Base-by-base conservation (phyloP, 2,329 filamentous ascomycete species). In the Apiospora hydei region DNA sequence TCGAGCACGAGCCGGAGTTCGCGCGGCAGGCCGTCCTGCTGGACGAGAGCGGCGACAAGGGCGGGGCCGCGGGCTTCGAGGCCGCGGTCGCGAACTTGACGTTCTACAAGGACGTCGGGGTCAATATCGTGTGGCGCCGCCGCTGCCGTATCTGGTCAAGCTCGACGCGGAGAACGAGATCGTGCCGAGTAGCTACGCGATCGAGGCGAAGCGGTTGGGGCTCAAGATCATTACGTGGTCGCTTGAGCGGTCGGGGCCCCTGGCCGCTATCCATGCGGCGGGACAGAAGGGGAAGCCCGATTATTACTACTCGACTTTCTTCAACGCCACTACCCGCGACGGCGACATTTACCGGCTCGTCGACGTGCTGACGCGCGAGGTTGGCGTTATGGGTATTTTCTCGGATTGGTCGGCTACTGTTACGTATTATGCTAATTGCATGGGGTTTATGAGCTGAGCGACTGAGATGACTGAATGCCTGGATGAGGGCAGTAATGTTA, bases 401-500 rank as follows among this genome's bases (percentile, higher is more conserved):
- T 87, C 88, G 4, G 92, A 94, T 79, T 94, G 92, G 92, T 88
- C 88, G 21, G 88, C 89, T 14, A 92, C 91, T 0, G 87, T 89
- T 10, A 92, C 90, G 0, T 93, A 91, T 75, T 94, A 92, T 80
- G 92, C 91, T 74, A 94, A 92, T 77, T 94, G 92, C 82, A 90
- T 93, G 75, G 87, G 75, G 3, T 66, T 78, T 11, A 74, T 75
- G 66, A 21, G 66, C 7, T 18, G 16, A 34, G 16, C 53, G 11
- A 21, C 4, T 4, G 44, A 46, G 14, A 18, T 13, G 30, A 6
- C 34, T 1, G 5, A 38, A 2, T 38, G 34, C 5, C 34, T 38
- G 34, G 34, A 38, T 2, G 34, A 8, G 5, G 34, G 2, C 5
- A n/a, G 30, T 34, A 11, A 7, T 13, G 7, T 21, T 30, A 13